These are phyloP conservation scores for Leccinum subtestaceum DNA, from an alignment of 768 basidiomycete species.

Conservation along the genomic window DNA sequence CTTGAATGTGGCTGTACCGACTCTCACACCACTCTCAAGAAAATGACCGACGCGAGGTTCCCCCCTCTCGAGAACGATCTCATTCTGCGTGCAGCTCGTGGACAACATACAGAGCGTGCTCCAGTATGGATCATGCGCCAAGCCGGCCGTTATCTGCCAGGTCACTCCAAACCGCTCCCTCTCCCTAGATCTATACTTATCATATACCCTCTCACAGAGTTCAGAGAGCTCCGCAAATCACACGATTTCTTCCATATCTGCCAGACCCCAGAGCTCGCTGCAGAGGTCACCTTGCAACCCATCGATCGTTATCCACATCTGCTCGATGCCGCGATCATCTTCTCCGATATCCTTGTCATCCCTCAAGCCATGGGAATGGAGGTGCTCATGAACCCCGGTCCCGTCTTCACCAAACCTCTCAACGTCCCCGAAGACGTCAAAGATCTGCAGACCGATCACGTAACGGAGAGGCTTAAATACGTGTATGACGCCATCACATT, in stretches of 20 bases:
- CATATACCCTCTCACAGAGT: conserved; percentile 53
- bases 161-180: conserved; percentile 30
- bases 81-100: conserved; percentile 81
- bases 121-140: conserved; percentile 99
- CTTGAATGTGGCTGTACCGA: conserved; percentile 14
- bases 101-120: conserved; percentile 86
- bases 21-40: neutral
- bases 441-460: conserved; percentile 66
- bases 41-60: conserved; percentile 45
- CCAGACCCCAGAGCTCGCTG: conserved; percentile 85
- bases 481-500: conserved; percentile 89
- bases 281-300: conserved; percentile 89
- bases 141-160: conserved; percentile 93
- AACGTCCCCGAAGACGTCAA: conserved; percentile 68
- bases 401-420: conserved; percentile 85
- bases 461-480: conserved; percentile 84
- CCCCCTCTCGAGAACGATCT: conserved; percentile 85
- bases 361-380: conserved; percentile 98
- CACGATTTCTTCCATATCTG: conserved; percentile 97
- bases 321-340: conserved; percentile 95
- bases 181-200: neutral
- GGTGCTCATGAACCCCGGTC: conserved; percentile 91
- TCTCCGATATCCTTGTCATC: conserved; percentile 96
- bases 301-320: conserved; percentile 84
- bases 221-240: conserved; percentile 76